phyloP scores from a whole-genome alignment of 2,329 filamentous ascomycete genomes.

The Dactylellina cionopaga region DNA sequence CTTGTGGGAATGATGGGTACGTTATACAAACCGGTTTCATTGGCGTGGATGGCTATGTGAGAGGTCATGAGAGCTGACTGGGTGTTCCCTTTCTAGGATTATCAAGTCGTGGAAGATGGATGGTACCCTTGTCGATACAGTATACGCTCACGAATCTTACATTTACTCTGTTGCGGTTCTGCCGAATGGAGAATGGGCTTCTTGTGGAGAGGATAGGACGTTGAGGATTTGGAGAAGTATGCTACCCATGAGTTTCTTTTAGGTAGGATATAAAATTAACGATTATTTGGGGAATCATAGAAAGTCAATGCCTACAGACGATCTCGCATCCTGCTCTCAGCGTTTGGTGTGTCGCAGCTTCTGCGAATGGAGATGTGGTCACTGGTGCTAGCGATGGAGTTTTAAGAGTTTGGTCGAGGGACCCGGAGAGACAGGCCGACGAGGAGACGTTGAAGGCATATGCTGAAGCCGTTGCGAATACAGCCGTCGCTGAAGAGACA shows the following conservation, averaged over 20 bases:
- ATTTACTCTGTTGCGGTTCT: conserved; percentile 85
- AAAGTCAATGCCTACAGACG: conserved; percentile 81
- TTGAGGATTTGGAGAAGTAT: conserved; percentile 85
- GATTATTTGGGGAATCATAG: conserved; percentile 27
- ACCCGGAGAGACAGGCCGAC: conserved; percentile 74
- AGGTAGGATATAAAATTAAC: not conserved
- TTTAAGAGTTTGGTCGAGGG: conserved; percentile 83
- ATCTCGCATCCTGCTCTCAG: conserved; percentile 97
- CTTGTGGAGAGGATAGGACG: conserved; percentile 93
- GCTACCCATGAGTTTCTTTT: not conserved
- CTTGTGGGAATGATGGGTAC: conserved; percentile 86
- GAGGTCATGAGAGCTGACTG: not conserved
- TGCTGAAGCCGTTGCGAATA: conserved; percentile 81
- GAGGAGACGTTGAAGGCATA: conserved; percentile 75
- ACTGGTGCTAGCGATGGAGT: conserved; percentile 89
- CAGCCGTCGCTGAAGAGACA: conserved; percentile 82
- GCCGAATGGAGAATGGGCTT: conserved; percentile 86
- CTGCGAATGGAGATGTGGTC: conserved; percentile 90
- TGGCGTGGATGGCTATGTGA: not conserved
- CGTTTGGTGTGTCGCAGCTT: conserved; percentile 91
- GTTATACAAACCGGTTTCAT: too few relatives aligned
- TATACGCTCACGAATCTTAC: conserved; percentile 91
- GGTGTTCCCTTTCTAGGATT: conserved; percentile 61
- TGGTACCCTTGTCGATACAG: conserved; percentile 77
- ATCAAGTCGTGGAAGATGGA: conserved; percentile 87